These are phyloP conservation scores for Cladorrhinum sp. DNA, from an alignment of 2,329 filamentous ascomycete species.

Conservation along the genomic window DNA sequence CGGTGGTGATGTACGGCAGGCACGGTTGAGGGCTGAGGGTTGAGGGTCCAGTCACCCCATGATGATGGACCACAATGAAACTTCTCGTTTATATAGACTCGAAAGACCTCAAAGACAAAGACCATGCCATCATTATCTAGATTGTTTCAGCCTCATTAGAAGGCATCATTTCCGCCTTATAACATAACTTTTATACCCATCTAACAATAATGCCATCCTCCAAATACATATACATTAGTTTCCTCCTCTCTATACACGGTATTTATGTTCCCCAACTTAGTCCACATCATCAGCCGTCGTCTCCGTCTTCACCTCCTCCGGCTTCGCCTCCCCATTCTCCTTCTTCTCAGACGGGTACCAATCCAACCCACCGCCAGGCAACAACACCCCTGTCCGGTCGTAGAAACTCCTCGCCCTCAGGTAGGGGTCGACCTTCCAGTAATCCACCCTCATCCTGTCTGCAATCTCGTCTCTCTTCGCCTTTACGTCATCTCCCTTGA, in stretches of 20 bases:
- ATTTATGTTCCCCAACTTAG: conserved; percentile 17
- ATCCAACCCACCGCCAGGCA: conserved; percentile 62
- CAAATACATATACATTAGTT: conserved; percentile 5
- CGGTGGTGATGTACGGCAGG: too few relatives aligned
- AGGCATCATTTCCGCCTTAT: too few relatives aligned
- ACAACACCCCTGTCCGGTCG: conserved; percentile 73
- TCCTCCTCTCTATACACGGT: neutral
- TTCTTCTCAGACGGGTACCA: conserved; percentile 55
- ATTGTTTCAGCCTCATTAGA: too few relatives aligned
- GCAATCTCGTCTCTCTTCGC: conserved; percentile 61
- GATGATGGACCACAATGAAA: too few relatives aligned
- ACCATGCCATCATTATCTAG: too few relatives aligned
- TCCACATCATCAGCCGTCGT: conserved; percentile 47
- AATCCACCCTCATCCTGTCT: conserved; percentile 64
- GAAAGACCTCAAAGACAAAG: too few relatives aligned
- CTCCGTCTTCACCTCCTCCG: conserved; percentile 27
- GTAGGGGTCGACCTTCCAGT: conserved; percentile 89
- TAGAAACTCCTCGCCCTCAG: conserved; percentile 79
- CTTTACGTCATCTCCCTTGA: conserved; percentile 53
- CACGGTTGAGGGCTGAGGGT: too few relatives aligned
- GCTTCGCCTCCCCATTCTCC: conserved; percentile 16
- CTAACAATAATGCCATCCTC: neutral
- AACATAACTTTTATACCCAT: neutral
- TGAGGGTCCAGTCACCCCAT: too few relatives aligned
- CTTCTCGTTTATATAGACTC: too few relatives aligned